Conservation (phyloP, 164 flowering plant genomes). For the Tetrastigma voinierianum region DNA sequence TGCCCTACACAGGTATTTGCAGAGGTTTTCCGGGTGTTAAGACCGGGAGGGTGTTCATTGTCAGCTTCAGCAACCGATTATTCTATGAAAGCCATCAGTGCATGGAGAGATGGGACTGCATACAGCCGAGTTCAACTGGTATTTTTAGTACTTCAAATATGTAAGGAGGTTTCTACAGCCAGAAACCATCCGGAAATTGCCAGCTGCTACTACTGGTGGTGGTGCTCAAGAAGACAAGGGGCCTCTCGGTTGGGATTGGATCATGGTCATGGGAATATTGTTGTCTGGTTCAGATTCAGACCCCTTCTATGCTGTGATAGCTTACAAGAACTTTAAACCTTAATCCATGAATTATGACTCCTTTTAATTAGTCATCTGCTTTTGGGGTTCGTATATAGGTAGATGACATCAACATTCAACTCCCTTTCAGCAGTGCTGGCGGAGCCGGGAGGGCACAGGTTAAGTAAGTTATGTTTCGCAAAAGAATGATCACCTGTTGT, state of each 20-base stretch:
- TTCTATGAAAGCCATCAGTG: slow-evolving; percentile 71
- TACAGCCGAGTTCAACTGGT: slow-evolving; percentile 73
- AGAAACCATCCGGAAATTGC: slow-evolving; percentile 46
- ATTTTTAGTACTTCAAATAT: slow-evolving; percentile 67
- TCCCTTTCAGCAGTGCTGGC: no score
- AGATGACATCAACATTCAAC: no score
- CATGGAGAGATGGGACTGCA: slow-evolving; percentile 75
- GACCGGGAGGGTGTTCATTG: slow-evolving; percentile 74
- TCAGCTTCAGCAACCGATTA: slow-evolving; percentile 78
- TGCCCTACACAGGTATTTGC: slow-evolving; percentile 65
- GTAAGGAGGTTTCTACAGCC: slow-evolving; percentile 70
- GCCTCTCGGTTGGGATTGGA: slow-evolving; percentile 43
- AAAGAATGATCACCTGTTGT: no score
- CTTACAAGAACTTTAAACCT: slow-evolving; percentile 69
- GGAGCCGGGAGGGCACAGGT: no score
- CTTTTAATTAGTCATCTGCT: neutral
- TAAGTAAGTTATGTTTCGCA: no score
- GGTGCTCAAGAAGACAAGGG: slow-evolving; percentile 23
- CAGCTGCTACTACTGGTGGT: no score
- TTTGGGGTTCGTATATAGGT: no score
- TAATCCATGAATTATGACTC: slow-evolving; percentile 34
- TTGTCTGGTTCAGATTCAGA: slow-evolving; percentile 62
- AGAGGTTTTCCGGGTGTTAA: slow-evolving; percentile 68
- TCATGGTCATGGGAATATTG: slow-evolving; percentile 39
- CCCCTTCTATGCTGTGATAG: slow-evolving; percentile 79